Evolutionary conservation across 371 early-diverging fungal genomes (phyloP).

Genomic region (Zopfochytrium polystomum): DNA sequence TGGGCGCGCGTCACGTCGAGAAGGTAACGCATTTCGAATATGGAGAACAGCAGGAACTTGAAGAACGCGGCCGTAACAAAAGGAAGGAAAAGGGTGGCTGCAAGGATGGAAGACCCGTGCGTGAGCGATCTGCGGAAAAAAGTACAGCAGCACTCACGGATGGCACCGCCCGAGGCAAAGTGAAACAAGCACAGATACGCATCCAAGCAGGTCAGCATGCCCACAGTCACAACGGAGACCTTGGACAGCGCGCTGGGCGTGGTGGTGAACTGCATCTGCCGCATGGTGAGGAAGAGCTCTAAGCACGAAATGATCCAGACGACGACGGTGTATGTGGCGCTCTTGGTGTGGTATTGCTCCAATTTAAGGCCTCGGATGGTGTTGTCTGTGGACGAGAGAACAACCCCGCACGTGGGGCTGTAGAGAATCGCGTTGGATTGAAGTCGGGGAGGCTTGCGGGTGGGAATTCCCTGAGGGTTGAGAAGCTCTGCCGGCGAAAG

Average conservation of each 20-base stretch:
- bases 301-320: constrained; percentile 42
- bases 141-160: constrained; percentile 28
- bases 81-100: constrained; percentile 59
- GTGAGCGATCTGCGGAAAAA: neutral
- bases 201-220: constrained; percentile 68
- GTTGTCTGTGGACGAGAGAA: neutral
- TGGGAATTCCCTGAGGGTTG: constrained; percentile 2
- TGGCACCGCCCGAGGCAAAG: constrained; percentile 56
- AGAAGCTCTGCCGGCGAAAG: neutral
- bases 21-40: constrained; percentile 72
- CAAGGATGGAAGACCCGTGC: neutral
- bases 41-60: constrained; percentile 65
- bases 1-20: constrained; percentile 69
- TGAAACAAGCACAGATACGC: constrained; percentile 66
- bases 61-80: constrained; percentile 68
- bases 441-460: neutral
- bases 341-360: constrained; percentile 10
- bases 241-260: constrained; percentile 76
- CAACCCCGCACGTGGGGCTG: constrained; percentile 16
- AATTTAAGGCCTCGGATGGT: constrained; percentile 7
- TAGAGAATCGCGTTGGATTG: neutral
- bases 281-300: constrained; percentile 59
- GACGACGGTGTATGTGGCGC: constrained; percentile 2
- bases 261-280: constrained; percentile 71
- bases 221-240: constrained; percentile 71